Percentiles rank a stretch among this genome's conserved stretches.
These are phyloP conservation scores for Lepidium sativum DNA, from an alignment of 345 rosid genomes.

Conservation along the genomic window DNA sequence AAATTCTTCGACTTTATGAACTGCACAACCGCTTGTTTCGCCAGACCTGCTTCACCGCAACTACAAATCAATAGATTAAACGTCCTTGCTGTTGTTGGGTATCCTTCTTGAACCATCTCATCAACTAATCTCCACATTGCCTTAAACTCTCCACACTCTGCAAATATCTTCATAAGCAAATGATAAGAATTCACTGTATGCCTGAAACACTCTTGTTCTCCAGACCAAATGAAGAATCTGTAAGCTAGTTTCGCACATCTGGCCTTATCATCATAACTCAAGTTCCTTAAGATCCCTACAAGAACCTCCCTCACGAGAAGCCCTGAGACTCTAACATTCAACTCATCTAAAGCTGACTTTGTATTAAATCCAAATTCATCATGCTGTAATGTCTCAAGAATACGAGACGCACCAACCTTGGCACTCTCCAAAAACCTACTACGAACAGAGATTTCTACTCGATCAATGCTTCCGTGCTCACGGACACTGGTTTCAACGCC, in stretches of 20 bases:
- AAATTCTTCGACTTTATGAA: slow-evolving; percentile 73
- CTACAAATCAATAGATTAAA: slow-evolving; percentile 78
- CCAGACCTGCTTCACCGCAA: slow-evolving; percentile 69
- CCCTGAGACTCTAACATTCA: slow-evolving; percentile 56
- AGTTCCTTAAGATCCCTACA: slow-evolving; percentile 47
- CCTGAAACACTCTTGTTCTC: slow-evolving; percentile 48
- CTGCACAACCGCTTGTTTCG: slow-evolving; percentile 61
- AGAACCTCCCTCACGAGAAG: slow-evolving; percentile 81
- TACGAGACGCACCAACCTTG: slow-evolving; percentile 40
- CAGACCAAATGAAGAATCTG: slow-evolving; percentile 71
- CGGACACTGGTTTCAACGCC: slow-evolving; percentile 16
- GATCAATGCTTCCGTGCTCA: slow-evolving; percentile 11
- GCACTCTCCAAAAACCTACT: slow-evolving; percentile 31
- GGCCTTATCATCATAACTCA: slow-evolving; percentile 33
- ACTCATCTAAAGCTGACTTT: slow-evolving; percentile 40
- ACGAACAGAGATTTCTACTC: slow-evolving; percentile 13
- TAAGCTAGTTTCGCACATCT: slow-evolving; percentile 61
- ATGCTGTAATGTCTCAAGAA: slow-evolving; percentile 48
- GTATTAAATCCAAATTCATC: slow-evolving; percentile 59
- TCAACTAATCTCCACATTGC: slow-evolving; percentile 90
- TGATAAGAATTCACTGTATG: slow-evolving; percentile 60
- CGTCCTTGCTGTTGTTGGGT: slow-evolving; percentile 66
- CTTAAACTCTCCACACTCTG: slow-evolving; percentile 69
- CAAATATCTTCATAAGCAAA: slow-evolving; percentile 73
- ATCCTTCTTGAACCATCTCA: slow-evolving; percentile 74